Percentiles rank a stretch among this genome's conserved stretches.
Evolutionary conservation across 2,329 filamentous ascomycete genomes (phyloP).

Genomic region (Fusarium sp.): DNA sequence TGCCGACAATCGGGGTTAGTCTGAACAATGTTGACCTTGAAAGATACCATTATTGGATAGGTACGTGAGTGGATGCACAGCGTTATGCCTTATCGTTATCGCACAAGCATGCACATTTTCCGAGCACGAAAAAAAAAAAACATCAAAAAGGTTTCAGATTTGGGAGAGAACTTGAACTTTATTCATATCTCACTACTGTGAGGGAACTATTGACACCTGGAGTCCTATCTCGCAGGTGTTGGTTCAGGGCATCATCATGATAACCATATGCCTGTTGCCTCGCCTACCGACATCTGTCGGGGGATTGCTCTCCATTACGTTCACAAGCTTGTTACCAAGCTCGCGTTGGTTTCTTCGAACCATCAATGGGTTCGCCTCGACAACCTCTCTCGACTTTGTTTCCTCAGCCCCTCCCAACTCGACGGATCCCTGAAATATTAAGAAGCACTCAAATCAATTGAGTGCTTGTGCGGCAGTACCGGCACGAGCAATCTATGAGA

Average conservation of each 20-base stretch:
- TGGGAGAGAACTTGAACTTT: constrained; percentile 36
- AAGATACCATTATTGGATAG: constrained; percentile 12
- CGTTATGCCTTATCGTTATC: not conserved
- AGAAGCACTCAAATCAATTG: constrained; percentile 44
- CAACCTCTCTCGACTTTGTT: constrained; percentile 23
- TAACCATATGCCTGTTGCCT: not conserved
- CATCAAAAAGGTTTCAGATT: not conserved
- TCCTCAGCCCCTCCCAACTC: constrained; percentile 36
- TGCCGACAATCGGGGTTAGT: constrained; percentile 41
- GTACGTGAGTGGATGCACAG: constrained; percentile 11
- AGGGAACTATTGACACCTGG: constrained; percentile 11
- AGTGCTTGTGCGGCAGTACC: constrained; percentile 42
- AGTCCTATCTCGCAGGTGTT: constrained; percentile 13
- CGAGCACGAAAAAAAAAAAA: constrained; percentile 15
- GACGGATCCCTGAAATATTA: constrained; percentile 49
- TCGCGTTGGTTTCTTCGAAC: constrained; percentile 20
- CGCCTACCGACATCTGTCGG: not conserved
- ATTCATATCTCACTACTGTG: constrained; percentile 34
- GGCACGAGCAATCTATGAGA: constrained; percentile 55
- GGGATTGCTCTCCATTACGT: constrained; percentile 14
- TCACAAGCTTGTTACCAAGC: constrained; percentile 8
- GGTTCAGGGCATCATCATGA: constrained; percentile 6
- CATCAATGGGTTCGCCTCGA: constrained; percentile 10
- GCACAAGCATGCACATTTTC: not conserved
- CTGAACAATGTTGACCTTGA: constrained; percentile 1